A percentile compares a stretch with the other conserved stretches of the same genome.
Evolutionary conservation across 2,329 filamentous ascomycete genomes (phyloP).

Genomic region (Dothidotthia symphoricarpi): DNA sequence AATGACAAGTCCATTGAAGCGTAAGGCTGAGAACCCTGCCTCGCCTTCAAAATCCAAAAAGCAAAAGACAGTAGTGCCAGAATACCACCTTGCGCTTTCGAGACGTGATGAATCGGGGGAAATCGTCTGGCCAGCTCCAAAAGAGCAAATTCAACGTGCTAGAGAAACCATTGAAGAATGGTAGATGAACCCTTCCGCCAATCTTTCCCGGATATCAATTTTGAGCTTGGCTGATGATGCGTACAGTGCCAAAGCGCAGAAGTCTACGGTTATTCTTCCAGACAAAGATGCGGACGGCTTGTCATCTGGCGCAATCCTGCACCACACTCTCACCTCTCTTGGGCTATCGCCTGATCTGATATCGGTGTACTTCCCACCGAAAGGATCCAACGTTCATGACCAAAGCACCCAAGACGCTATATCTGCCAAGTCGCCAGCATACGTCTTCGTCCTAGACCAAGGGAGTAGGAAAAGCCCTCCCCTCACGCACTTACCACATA

Average conservation of each 20-base stretch:
- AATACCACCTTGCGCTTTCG: constrained; percentile 33
- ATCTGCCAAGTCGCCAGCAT: constrained; percentile 51
- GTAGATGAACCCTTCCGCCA: constrained; percentile 34
- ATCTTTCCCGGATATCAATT: too few relatives aligned
- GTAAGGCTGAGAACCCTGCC: constrained; percentile 24
- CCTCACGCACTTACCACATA: constrained; percentile 52
- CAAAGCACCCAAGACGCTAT: constrained; percentile 55
- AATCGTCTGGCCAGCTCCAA: constrained; percentile 62
- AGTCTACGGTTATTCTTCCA: constrained; percentile 60
- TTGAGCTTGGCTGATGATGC: constrained; percentile 2
- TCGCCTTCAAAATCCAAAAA: constrained; percentile 24
- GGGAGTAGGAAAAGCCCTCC: constrained; percentile 58
- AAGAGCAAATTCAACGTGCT: constrained; percentile 55
- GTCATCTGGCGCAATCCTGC: constrained; percentile 62
- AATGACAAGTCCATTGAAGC: constrained; percentile 31
- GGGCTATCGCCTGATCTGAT: constrained; percentile 56
- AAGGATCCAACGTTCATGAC: constrained; percentile 60
- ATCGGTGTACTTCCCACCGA: constrained; percentile 58
- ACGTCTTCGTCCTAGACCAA: constrained; percentile 65
- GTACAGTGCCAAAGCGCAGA: constrained; percentile 51
- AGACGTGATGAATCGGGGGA: constrained; percentile 42
- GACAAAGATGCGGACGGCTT: constrained; percentile 70
- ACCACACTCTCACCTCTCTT: constrained; percentile 58
- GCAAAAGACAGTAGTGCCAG: constrained; percentile 25
- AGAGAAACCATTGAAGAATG: constrained; percentile 59